These are phyloP conservation scores for Clathrus columnatus DNA, from an alignment of 768 basidiomycete species.

Conservation along the genomic window DNA sequence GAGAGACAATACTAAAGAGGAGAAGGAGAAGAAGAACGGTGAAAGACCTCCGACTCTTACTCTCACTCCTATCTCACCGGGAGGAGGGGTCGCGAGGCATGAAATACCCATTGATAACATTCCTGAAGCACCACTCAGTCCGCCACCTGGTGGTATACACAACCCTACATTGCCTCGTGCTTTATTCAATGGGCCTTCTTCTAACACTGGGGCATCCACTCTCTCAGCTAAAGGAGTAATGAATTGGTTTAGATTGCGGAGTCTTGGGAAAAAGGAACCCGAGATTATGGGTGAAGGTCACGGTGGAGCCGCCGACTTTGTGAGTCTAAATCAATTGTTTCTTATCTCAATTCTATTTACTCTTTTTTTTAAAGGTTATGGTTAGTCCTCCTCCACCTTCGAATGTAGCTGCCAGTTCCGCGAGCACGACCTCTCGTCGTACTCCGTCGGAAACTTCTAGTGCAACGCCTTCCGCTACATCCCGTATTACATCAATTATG, in stretches of 20 bases:
- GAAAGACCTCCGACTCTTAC: slow-evolving; percentile 13
- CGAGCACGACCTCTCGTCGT: not conserved
- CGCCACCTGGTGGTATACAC: slow-evolving; percentile 11
- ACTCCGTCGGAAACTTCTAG: not conserved
- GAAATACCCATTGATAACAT: slow-evolving; percentile 14
- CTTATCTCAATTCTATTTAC: not conserved
- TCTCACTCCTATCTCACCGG: slow-evolving; percentile 4
- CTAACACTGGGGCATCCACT: slow-evolving; percentile 55
- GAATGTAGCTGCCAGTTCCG: not conserved
- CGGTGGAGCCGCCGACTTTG: not conserved
- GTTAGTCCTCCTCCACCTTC: slow-evolving; percentile 2
- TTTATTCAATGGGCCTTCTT: not conserved
- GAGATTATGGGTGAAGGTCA: not conserved
- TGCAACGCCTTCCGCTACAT: not conserved
- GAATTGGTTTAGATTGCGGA: slow-evolving; percentile 81
- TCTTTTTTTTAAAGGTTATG: slow-evolving; percentile 1
- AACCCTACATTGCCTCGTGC: not conserved
- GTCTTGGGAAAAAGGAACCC: slow-evolving; percentile 17
- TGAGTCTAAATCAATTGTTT: not conserved
- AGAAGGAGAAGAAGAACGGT: slow-evolving; percentile 25
- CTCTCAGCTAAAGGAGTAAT: slow-evolving; percentile 91
- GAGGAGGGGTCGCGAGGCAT: slow-evolving; percentile 10
- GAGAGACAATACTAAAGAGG: slow-evolving; percentile 12
- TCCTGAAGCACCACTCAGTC: slow-evolving; percentile 13
- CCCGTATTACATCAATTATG: not conserved